A percentile compares a stretch with the other conserved stretches of the same genome.
These are phyloP conservation scores for Plasmodium cynomolgi DNA, from an alignment of 169 alveolate species.

Conservation along the genomic window DNA sequence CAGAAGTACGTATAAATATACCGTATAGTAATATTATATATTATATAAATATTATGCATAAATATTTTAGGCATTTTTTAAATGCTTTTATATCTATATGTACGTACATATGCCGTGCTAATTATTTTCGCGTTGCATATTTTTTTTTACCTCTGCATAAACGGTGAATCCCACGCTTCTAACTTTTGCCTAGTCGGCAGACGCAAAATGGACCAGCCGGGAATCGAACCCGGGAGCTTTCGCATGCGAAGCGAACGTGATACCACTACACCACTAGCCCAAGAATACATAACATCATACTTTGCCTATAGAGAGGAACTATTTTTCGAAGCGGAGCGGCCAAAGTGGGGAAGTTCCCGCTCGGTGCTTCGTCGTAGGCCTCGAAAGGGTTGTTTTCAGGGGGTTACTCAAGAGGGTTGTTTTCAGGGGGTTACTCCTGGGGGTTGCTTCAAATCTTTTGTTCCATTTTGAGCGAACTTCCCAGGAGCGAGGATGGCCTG, in stretches of 20 bases:
- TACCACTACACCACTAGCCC: slow-evolving; percentile 97
- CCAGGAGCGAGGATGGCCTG: background rate
- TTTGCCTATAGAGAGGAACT: background rate
- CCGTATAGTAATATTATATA: too few species aligned
- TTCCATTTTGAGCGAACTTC: background rate
- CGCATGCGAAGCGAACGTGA: slow-evolving; percentile 98
- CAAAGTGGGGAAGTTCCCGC: background rate
- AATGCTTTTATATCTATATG: too few species aligned
- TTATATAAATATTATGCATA: too few species aligned
- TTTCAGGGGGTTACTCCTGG: background rate
- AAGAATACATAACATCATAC: background rate
- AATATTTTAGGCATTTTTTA: background rate
- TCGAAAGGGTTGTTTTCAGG: background rate
- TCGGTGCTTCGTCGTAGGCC: background rate
- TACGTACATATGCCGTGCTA: background rate
- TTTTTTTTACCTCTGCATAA: too few species aligned
- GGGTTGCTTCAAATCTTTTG: background rate
- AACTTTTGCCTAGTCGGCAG: too few species aligned
- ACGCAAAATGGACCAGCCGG: slow-evolving; percentile 91
- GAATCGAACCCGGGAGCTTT: slow-evolving; percentile 98
- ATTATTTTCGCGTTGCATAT: too few species aligned
- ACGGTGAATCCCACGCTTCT: too few species aligned
- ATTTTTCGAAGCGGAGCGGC: background rate
- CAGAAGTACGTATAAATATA: too few species aligned
- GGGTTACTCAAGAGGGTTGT: background rate